phyloP scores from a whole-genome alignment of 129 eudicot genomes.

The carrot (Daucus carota) region DH1_v3.0 NC_030388.2:415501-416000 shows the following conservation, averaged over 20 bases:
- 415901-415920: slow-evolving; percentile 38
- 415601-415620: neutral
- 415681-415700: neutral
- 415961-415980: slow-evolving; percentile 43
- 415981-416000: slow-evolving; percentile 48
- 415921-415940: slow-evolving; percentile 76
- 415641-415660: neutral
- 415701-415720: slow-evolving; percentile 39
- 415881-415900: slow-evolving; percentile 27
- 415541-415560: neutral
- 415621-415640: neutral
- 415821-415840: slow-evolving; percentile 33
- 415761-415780: slow-evolving; percentile 39
- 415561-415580: neutral
- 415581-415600: too few relatives aligned
- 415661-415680: neutral
- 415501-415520: neutral
- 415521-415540: neutral
- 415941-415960: slow-evolving; percentile 58
- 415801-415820: slow-evolving; percentile 83
- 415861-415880: slow-evolving; percentile 61
- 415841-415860: slow-evolving; percentile 92
- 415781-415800: slow-evolving; percentile 59
- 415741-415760: slow-evolving; percentile 68
- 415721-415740: slow-evolving; percentile 73